Base-by-base conservation (phyloP, 345 rosid genomes). In the Sonneratia alba region DNA sequence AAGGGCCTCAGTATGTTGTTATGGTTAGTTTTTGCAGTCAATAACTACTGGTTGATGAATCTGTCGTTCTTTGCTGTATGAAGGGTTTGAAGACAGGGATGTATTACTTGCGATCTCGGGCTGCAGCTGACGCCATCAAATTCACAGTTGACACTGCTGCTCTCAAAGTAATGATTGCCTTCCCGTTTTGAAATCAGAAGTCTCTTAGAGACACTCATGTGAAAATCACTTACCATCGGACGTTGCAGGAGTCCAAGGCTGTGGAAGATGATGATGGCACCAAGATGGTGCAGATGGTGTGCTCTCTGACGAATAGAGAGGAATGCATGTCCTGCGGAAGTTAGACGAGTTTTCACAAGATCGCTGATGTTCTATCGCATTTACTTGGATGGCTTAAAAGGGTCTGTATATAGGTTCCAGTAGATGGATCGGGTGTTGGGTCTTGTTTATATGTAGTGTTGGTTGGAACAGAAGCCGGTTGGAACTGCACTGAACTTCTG, bases 81-180 rank as follows among this genome's bases (percentile, higher is more conserved):
- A 64, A 94, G 98, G 97, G 97, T 69, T 71, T 94, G 77, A 94
- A 94, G 81, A 94, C 96, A 0, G 96, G 97, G 56, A 94, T 94
- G 99, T 94, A 94, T 56, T 92, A 91, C 81, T 79, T 94, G 61
- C 79, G 97, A 48, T 83, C 97, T 27, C 93, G 96, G 10, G 99
- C 96, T 59, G 99, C 99, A 36, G 97, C 97, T 9, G 99, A 94
- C 83, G 99, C 99, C n/a, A 94, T 94, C 71, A 87, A 91, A 83
- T 91, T 94, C 83, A 94, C 97, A 16, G 98, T 94, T 5, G 98
- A 94, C 63, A 88, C 96, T 71, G 75, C 95, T 19, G 66, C 75
- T 77, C 81, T 87, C 9, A 82, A 86, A 72, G 98, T 94, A 85
- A 80, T 42, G 56, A 64, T 61, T 9, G 53, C 53, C 32, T 51